A percentile compares a stretch with the other conserved stretches of the same genome.
Conservation (phyloP, 345 rosid genomes). For the Dovyalis caffra region DNA sequence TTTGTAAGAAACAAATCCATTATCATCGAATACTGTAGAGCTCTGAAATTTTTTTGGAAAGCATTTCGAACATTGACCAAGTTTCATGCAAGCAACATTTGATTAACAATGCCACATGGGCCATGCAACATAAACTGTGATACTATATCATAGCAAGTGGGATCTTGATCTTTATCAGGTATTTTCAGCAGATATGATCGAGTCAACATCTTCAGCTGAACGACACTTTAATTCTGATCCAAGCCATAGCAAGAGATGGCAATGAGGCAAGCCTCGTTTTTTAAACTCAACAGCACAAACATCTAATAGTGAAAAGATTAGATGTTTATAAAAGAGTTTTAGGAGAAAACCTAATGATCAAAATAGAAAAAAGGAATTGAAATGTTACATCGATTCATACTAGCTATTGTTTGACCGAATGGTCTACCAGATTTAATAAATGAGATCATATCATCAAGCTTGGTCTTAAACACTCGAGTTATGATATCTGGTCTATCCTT, state of each 20-base stretch:
- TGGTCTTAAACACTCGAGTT: too few relatives aligned
- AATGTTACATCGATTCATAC: too few relatives aligned
- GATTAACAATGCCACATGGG: not conserved
- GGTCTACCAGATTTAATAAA: not conserved
- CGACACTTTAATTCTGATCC: too few relatives aligned
- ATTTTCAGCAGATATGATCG: not conserved
- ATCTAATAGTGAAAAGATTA: not conserved
- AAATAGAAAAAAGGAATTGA: not conserved
- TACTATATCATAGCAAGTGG: not conserved
- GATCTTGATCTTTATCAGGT: not conserved
- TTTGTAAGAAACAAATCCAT: not conserved
- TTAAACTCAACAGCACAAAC: not conserved
- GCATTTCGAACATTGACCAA: not conserved
- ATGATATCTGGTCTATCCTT: not conserved
- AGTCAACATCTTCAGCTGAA: not conserved
- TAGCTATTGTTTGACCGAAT: not conserved
- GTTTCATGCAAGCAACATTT: not conserved
- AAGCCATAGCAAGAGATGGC: not conserved
- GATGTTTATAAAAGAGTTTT: not conserved
- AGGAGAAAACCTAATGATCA: not conserved
- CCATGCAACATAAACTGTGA: not conserved
- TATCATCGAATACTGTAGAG: not conserved
- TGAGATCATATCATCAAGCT: too few relatives aligned
- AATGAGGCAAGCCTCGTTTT: not conserved
- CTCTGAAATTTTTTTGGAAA: not conserved